Percentiles rank a stretch among this genome's conserved stretches.
Conservation (phyloP, 352 stramenopile species). For the Phytophthora sojae region DNA sequence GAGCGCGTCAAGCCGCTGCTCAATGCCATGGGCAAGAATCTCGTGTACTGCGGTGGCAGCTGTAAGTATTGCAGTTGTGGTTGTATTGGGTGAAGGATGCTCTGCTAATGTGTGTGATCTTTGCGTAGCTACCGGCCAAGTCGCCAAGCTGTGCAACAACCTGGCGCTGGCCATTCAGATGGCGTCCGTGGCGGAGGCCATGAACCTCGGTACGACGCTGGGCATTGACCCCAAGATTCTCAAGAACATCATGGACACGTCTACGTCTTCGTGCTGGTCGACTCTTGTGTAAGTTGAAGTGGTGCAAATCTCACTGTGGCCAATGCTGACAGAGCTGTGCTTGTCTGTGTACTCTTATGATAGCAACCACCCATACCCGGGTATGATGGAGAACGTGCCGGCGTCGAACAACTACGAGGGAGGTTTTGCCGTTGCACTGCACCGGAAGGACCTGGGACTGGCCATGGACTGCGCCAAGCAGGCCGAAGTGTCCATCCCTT, state of each 20-base stretch:
- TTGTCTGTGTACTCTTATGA: slow-evolving; percentile 6
- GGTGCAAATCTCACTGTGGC: background rate
- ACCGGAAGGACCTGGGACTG: slow-evolving; percentile 98
- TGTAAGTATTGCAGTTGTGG: slow-evolving; percentile 72
- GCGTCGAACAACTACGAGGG: slow-evolving; percentile 90
- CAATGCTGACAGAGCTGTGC: background rate
- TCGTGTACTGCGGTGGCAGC: slow-evolving; percentile 93
- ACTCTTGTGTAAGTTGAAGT: slow-evolving; percentile 87
- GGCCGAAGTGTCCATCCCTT: slow-evolving; percentile 77
- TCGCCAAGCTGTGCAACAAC: slow-evolving; percentile 99
- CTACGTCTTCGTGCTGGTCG: slow-evolving; percentile 97
- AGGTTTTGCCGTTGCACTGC: slow-evolving; percentile 92
- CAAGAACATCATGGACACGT: slow-evolving; percentile 97
- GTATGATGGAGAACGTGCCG: slow-evolving; percentile 90
- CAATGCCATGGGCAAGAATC: slow-evolving; percentile 94
- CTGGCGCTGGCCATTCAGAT: slow-evolving; percentile 97
- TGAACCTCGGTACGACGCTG: slow-evolving; percentile 96
- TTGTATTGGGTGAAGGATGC: background rate
- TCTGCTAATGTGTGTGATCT: slow-evolving; percentile 9
- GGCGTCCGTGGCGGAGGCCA: slow-evolving; percentile 95
- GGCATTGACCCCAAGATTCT: slow-evolving; percentile 96
- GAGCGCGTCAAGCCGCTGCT: slow-evolving; percentile 85
- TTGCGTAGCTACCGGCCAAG: slow-evolving; percentile 69
- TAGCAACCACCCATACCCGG: slow-evolving; percentile 95
- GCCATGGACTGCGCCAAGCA: slow-evolving; percentile 92